Percentiles rank a stretch among this genome's conserved stretches.
phyloP scores from a whole-genome alignment of 768 basidiomycete genomes.

The Termitomyces sp. region DNA sequence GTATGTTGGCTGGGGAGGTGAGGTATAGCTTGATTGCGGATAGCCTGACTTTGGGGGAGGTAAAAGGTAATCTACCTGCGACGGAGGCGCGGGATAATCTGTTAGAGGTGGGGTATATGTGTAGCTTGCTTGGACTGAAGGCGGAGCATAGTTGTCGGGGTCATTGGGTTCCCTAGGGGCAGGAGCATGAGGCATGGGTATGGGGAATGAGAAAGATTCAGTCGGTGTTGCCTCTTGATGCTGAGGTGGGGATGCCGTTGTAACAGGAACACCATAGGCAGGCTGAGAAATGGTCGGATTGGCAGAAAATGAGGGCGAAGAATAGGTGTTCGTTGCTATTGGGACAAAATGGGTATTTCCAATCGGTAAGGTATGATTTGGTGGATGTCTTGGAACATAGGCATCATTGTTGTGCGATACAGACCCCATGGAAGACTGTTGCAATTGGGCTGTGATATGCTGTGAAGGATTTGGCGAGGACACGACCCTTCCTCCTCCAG shows the following conservation, averaged over 20 bases:
- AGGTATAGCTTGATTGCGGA: constrained; percentile 1
- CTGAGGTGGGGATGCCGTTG: not conserved
- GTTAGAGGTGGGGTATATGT: not conserved
- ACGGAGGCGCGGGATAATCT: not conserved
- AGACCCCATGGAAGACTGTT: constrained; percentile 12
- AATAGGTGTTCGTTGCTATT: not conserved
- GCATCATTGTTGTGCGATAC: not conserved
- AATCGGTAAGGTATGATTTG: not conserved
- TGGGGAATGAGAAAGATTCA: constrained; percentile 26
- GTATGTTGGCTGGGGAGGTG: constrained; percentile 5
- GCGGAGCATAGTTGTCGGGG: not conserved
- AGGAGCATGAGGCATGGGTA: constrained; percentile 19
- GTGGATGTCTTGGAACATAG: not conserved
- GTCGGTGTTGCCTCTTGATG: not conserved
- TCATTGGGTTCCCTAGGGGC: not conserved
- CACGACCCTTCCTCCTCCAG: constrained; percentile 21
- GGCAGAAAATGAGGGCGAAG: not conserved
- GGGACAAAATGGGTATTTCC: not conserved
- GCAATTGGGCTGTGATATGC: constrained; percentile 2
- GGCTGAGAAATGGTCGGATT: not conserved
- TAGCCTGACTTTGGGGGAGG: not conserved
- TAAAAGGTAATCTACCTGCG: not conserved
- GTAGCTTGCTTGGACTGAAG: not conserved
- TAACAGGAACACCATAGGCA: not conserved
- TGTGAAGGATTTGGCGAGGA: constrained; percentile 5